Base-by-base conservation (phyloP, 2,329 filamentous ascomycete genomes). In the Botryotinia calthae region DNA sequence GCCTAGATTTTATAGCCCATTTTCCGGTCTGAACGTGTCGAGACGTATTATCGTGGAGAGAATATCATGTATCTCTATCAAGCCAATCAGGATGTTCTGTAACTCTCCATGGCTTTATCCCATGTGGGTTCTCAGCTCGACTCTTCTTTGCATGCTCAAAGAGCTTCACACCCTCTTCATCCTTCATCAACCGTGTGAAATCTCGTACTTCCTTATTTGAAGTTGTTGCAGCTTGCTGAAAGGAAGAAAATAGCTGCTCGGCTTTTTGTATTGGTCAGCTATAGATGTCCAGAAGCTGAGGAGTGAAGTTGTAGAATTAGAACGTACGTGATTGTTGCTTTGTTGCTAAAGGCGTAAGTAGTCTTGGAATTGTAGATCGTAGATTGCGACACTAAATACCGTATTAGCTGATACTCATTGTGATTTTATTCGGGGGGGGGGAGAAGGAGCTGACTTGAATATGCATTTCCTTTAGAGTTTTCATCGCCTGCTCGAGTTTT, bases 1-100 rank as follows among this genome's bases (percentile, higher is more conserved):
- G 28, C 72, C 46, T n/a, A 42, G 48, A 70, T 70, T 28, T 37
- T 42, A 40, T 69, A 20, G 44, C n/a, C 46, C n/a, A 46, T 20
- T 63, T 31, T 28, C 9, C 67, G 1, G 18, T 25, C 20, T 18
- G 8, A 28, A 9, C 9, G 20, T 28, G 9, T 28, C 31, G 44
- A n/a, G 37, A 34, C 10, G 18, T 42, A 31, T 42, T 42, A 1
- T 44, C 61, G 37, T 40, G 25, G 9, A 42, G 37, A 20, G 31
- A 28, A 40, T 4, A 54, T 76, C 46, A 79, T 64, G 63, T 63
- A 56, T 80, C 77, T 62, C 76, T 74, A 22, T 72, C 76, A 46
- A 86, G 84, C 88, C 89, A 91, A 74, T 88, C 84, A 3, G 89
- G 87, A 72, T 90, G 84, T 51, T 91, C 87, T 71, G 83, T 85